phyloP scores from a whole-genome alignment of 2,329 filamentous ascomycete species.

The Emericellopsis atlantica region DNA sequence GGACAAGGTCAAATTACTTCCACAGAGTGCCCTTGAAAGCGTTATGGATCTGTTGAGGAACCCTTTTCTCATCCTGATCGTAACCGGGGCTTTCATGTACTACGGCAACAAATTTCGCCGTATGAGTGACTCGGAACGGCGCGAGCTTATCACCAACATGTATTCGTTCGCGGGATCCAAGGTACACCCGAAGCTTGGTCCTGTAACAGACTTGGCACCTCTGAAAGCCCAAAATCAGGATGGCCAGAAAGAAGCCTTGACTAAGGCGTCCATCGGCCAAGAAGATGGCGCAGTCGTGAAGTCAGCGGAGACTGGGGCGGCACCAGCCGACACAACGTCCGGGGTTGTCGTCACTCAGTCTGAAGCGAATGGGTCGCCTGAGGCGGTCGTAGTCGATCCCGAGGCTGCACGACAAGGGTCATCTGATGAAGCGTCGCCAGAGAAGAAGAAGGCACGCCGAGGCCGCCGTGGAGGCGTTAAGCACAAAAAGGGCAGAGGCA shows the following conservation, averaged over 20 bases:
- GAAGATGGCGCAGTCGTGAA: neutral
- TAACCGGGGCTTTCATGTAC: slow-evolving; percentile 27
- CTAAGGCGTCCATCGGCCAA: neutral
- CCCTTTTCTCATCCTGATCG: slow-evolving; percentile 34
- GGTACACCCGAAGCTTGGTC: neutral
- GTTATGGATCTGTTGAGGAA: slow-evolving; percentile 44
- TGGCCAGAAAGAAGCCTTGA: too few relatives aligned
- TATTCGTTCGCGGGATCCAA: slow-evolving; percentile 19
- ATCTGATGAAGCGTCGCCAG: slow-evolving; percentile 13
- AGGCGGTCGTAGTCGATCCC: neutral
- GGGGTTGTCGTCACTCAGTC: too few relatives aligned
- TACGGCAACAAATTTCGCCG: slow-evolving; percentile 32
- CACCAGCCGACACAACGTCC: neutral
- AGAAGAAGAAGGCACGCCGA: slow-evolving; percentile 56
- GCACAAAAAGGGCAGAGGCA: slow-evolving; percentile 41
- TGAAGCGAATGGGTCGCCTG: neutral
- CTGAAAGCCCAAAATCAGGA: too few relatives aligned
- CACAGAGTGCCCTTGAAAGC: slow-evolving; percentile 33
- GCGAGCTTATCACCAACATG: slow-evolving; percentile 5
- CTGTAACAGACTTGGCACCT: neutral
- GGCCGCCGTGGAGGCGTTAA: slow-evolving; percentile 61
- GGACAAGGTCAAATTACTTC: slow-evolving; percentile 36
- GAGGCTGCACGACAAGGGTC: neutral
- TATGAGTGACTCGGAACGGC: neutral
- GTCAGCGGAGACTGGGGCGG: neutral